Conservation (phyloP, 768 basidiomycete genomes). For the Termitomyces sp. region DNA sequence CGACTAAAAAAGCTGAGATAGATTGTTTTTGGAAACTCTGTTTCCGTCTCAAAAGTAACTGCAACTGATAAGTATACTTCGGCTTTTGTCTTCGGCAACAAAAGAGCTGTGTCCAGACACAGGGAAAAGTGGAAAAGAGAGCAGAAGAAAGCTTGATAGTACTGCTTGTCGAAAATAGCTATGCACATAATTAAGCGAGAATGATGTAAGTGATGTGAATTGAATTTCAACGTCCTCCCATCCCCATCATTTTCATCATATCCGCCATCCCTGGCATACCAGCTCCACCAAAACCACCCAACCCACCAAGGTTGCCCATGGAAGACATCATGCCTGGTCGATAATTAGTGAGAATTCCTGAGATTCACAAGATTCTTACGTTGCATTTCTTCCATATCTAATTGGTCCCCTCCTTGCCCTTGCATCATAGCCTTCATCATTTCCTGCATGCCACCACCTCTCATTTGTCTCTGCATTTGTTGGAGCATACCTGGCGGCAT, state of each 20-base stretch:
- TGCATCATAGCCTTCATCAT: conserved; percentile 99
- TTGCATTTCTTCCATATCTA: conserved; percentile 95
- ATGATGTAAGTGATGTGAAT: neutral
- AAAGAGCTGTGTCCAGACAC: conserved; percentile 52
- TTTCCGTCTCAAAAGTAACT: conserved; percentile 58
- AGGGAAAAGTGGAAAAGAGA: conserved; percentile 53
- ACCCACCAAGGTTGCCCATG: conserved; percentile 66
- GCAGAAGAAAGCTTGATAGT: conserved; percentile 19
- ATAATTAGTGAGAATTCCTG: neutral
- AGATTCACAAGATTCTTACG: conserved; percentile 35
- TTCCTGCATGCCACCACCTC: conserved; percentile 87
- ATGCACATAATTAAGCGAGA: neutral
- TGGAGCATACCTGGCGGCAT: conserved; percentile 96
- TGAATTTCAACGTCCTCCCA: conserved; percentile 45
- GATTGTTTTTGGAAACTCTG: conserved; percentile 58
- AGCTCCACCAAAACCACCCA: conserved; percentile 47
- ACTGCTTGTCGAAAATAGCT: neutral
- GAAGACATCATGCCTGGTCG: conserved; percentile 77
- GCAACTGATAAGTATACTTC: conserved; percentile 83
- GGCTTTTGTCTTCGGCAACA: conserved; percentile 75
- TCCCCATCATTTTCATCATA: conserved; percentile 88
- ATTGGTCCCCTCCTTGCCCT: conserved; percentile 82
- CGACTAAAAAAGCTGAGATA: conserved; percentile 17
- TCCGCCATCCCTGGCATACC: conserved; percentile 69
- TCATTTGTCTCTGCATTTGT: conserved; percentile 82